Evolutionary conservation across 2,329 filamentous ascomycete genomes (phyloP), one percentile per base, ranked within the genome.

Genomic region (Coniochaeta prunicola): DNA sequence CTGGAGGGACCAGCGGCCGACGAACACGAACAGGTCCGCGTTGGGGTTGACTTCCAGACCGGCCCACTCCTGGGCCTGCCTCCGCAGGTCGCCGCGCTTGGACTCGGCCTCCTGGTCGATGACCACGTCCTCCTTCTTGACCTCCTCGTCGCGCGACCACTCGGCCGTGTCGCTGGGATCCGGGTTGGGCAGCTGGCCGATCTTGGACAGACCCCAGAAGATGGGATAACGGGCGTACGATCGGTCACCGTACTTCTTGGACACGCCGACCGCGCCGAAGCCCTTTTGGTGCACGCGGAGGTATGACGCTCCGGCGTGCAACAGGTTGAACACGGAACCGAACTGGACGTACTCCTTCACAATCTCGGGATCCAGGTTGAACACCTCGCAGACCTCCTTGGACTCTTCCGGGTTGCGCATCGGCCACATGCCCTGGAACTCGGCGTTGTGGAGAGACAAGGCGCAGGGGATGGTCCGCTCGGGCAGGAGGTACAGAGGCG

Each of bases 371-470:
- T 79, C 76, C 26, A 88, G 72, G 63, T 87, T 87, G 71, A 85
- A 88, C 34, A 88, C 83, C 4, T 78, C 77, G 68, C 84, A 87
- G 4, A 88, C 83, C 69, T 89, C 85, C 42, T 80, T 79, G 59
- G 79, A 77, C 64, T 88, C 85, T 50, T 82, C 78, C 8, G 80
- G 76, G 9, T 80, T 85, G 10, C 85, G 76, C 80, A 88, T 86
- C 0, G 84, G 83, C 86, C 86, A 88, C 24, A 88, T 73, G 56
- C 85, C 85, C 68, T 88, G 86, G 64, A 88, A 88, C 63, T 88
- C 85, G 56, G 86, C 85, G 63, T 88, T 88, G 69, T 88, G 86
- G 13, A 88, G 80, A 0, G 85, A 87, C 9, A 88, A 71, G 64
- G 82, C 86, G 62, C 80, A 78, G 2, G 85, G 85, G 45, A 88